Evolutionary conservation across 768 basidiomycete species (phyloP), one percentile per base, ranked within the genome.

Genomic region (Podaxis sp.): DNA sequence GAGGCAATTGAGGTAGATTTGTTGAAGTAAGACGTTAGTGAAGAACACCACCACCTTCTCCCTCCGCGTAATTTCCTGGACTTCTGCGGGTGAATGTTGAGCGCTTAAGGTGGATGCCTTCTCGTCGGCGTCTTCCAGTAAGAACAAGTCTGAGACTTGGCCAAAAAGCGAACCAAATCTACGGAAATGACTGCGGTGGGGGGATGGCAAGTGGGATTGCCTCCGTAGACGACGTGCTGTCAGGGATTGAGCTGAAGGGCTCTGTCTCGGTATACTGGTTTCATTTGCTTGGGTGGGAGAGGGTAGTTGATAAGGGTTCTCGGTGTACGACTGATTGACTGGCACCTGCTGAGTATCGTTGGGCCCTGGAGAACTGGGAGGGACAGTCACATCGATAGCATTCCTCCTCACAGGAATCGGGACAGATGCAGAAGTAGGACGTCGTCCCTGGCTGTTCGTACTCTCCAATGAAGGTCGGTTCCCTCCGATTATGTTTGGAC

Each of bases 1-100:
- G 1, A 88, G 77, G 21, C 72, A 11, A 55, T 70, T 62, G 3
- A 74, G 64, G 60, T 74, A 75, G 4, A 73, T 27, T 51, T 73
- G 62, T 4, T 69, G 64, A 0, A 69, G 69, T 46, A 76, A 40
- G 5, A 69, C 68, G 53, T 62, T 23, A 27, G 47, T 25, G 27
- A 48, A 21, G 18, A 23, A 13, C 10, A 27, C 9, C 25, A 27
- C 13, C 18, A 27, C 47, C 42, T 16, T 9, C 1, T 44, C 42
- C n/a, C 6, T 44, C 7, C 7, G 42, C n/a, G 42, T 44, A 18
- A 44, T 21, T n/a, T 44, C 18, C 18, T 44, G 42, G 42, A 16
- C 18, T 18, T n/a, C n/a, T 18, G 13, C 21, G 18, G 18, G 42
- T n/a, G 16, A 16, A 6, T 44, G 42, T 16, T n/a, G 18, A 44